Base-by-base conservation (phyloP, 768 basidiomycete species). In the Cyclocybe aegerita region DNA sequence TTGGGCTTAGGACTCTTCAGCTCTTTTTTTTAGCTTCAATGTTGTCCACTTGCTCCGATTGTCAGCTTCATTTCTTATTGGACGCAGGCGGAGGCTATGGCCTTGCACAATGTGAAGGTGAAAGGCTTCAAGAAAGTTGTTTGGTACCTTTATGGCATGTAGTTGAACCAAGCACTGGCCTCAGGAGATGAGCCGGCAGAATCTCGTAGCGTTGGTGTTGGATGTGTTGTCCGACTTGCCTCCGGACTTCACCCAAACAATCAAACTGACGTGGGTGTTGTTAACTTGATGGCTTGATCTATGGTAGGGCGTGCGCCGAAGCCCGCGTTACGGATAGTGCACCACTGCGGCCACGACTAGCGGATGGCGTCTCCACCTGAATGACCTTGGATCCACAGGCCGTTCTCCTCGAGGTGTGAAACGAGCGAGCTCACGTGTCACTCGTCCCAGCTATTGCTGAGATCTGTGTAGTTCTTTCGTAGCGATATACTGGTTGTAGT, bases 351-450 rank as follows among this genome's bases (percentile, higher is more conserved):
- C 53, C 68, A 61, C 3, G 46, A 43, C 9, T 50, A 54, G 15
- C 60, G 54, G 48, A 63, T 53, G 35, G 44, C 59, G 29, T 57
- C 65, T 39, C 57, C 50, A 12, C 63, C 70, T n/a, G 62, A 46
- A 12, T 69, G 58, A 8, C 66, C 69, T 49, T 70, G 70, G 54
- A n/a, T 71, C 71, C 16, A 69, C 63, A 50, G 62, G 2, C 66
- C 69, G 10, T 55, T 60, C 16, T 58, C 54, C 14, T 60, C 55
- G 35, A 72, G 61, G 40, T 66, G 58, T 5, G 69, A 67, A 6
- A 59, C 58, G 39, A 71, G 61, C 30, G 58, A 57, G 11, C 60
- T 51, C 54, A 64, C 58, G 48, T 64, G 58, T 15, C 53, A 55
- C 49, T 70, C 68, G 50, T 69, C 68, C 56, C 66, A 67, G 41